A percentile compares a stretch with the other conserved stretches of the same genome.
These are phyloP conservation scores for Agapanthus africanus DNA, from an alignment of 106 monocot genomes.

Conservation along the genomic window DNA sequence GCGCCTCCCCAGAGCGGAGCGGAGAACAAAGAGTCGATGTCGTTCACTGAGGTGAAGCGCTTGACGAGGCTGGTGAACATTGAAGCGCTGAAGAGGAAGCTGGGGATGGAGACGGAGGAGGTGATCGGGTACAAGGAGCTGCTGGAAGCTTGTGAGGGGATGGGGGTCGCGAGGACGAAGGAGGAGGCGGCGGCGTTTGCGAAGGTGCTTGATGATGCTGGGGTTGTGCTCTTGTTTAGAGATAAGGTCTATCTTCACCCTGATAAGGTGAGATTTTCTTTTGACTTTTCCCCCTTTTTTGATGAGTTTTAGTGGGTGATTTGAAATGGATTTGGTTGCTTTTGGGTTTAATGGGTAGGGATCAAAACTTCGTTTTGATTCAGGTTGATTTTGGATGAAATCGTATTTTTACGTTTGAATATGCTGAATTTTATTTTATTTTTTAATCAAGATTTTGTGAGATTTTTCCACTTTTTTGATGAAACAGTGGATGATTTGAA, in stretches of 20 bases:
- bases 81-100: constrained; percentile 70
- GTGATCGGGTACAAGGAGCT: constrained; percentile 71
- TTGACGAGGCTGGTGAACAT: constrained; percentile 86
- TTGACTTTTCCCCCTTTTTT: neutral
- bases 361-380: too few species aligned
- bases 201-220: constrained; percentile 75
- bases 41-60: constrained; percentile 56
- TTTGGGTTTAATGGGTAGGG: too few species aligned
- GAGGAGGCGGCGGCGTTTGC: constrained; percentile 76
- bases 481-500: too few species aligned
- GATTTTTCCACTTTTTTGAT: too few species aligned
- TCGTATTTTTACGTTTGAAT: too few species aligned
- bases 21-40: constrained; percentile 11
- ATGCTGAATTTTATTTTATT: too few species aligned
- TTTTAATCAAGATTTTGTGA: too few species aligned
- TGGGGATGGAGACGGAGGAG: constrained; percentile 55
- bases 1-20: neutral
- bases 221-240: constrained; percentile 79
- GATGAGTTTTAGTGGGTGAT: neutral
- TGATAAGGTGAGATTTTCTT: constrained; percentile 54
- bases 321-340: neutral
- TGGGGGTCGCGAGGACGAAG: constrained; percentile 46
- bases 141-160: constrained; percentile 52
- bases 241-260: constrained; percentile 93
- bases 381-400: too few species aligned